Evolutionary conservation across 345 rosid species (phyloP).

Genomic region (Abelmoschus esculentus): DNA sequence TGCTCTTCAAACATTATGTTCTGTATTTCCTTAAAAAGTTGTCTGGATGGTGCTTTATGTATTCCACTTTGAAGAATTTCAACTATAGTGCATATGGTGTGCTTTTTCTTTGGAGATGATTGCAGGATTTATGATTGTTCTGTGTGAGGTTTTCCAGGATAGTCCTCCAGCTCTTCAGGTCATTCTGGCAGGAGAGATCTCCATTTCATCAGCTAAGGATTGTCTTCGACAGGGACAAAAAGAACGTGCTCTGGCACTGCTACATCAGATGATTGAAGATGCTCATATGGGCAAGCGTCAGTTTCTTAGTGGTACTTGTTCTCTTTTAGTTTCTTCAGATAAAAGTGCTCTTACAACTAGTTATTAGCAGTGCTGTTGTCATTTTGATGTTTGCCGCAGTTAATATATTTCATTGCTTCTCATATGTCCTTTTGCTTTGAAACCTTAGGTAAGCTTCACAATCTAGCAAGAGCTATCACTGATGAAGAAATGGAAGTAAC

Average conservation of each 20-base stretch:
- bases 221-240: conserved; percentile 71
- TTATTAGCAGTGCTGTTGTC: conserved; percentile 10
- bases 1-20: neutral
- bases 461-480: conserved; percentile 87
- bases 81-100: neutral
- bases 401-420: conserved; percentile 12
- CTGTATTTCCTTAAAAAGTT: neutral
- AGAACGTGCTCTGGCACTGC: conserved; percentile 84
- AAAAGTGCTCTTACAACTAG: conserved; percentile 4
- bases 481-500: conserved; percentile 75
- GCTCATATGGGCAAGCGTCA: conserved; percentile 96
- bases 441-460: conserved; percentile 84
- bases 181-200: conserved; percentile 56
- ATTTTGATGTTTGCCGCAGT: conserved; percentile 2
- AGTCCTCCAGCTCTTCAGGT: conserved; percentile 55
- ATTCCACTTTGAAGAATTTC: neutral
- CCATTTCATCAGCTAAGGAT: conserved; percentile 50
- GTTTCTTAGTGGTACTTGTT: conserved; percentile 77
- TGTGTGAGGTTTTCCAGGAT: conserved; percentile 40
- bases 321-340: conserved; percentile 11
- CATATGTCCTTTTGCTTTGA: conserved; percentile 18
- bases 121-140: neutral
- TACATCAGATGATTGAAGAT: conserved; percentile 96
- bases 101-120: neutral
- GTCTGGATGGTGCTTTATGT: neutral